Base-by-base conservation (phyloP, 1,139 yeast genomes). In the Citeromyces siamensis region DNA sequence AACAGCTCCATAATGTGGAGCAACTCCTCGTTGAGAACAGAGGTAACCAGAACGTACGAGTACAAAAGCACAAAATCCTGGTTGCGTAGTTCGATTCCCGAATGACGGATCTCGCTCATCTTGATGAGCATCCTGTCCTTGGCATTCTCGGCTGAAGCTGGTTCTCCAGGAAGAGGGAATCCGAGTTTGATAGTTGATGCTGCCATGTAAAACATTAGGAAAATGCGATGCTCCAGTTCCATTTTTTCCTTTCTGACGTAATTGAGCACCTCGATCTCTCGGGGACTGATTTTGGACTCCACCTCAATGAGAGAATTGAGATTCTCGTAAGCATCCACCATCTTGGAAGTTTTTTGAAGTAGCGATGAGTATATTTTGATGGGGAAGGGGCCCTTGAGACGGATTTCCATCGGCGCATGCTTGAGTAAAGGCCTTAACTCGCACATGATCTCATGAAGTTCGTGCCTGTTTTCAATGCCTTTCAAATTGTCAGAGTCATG, bases 131-230 rank as follows among this genome's bases (percentile, higher is more conserved):
- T 64, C 27, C 88, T 58, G 43, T 78, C 84, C 48, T 76, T 72
- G 1, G 94, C 81, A 51, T 78, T 83, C 36, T 74, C 83, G 0
- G 85, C 78, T 0, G 85, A 75, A 1, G 93, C 93, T 4, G 88
- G 78, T 46, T 76, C 77, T 26, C 68, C 71, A 0, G 94, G 93
- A 20, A 82, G 53, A 1, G 94, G 94, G 42, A 82, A 72, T 3
- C 86, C 86, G 18, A 84, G 59, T 38, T 74, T 68, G 61, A 83
- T 64, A 0, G 94, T 82, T 23, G 90, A 75, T 3, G 94, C 79
- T 9, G 82, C 65, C 74, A 82, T 76, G 58, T 81, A 82, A 49
- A 83, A 81, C 6, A 78, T 72, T 42, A 82, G 60, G 44, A 83
- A 81, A 1, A 83, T 71, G 18, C 90, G 57, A 44, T 77, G 78